phyloP scores from a whole-genome alignment of 148 eudicot genomes.

The Drosera capensis region DNA sequence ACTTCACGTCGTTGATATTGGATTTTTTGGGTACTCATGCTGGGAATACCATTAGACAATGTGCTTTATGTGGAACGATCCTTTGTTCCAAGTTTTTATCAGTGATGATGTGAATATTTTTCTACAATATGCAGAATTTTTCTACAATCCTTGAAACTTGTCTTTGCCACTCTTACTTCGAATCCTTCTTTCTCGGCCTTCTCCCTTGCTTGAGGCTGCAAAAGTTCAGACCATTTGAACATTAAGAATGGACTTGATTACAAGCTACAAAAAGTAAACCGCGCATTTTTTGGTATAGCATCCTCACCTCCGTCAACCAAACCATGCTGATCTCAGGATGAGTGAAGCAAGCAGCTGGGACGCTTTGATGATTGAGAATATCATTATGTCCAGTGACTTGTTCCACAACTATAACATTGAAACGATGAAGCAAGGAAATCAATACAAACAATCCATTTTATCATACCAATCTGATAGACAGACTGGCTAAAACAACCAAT shows the following conservation, averaged over 20 bases:
- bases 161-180: constrained; percentile 69
- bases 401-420: constrained; percentile 59
- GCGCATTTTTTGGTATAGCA: no score
- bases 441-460: no score
- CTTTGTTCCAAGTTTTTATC: no score
- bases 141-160: constrained; percentile 99
- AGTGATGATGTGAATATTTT: no score
- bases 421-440: not conserved
- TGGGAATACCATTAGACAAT: no score
- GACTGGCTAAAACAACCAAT: not conserved
- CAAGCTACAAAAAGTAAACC: no score
- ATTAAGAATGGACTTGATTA: not conserved
- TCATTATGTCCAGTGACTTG: constrained; percentile 89
- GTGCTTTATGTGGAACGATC: no score
- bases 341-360: constrained; percentile 98
- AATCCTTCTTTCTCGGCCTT: constrained; percentile 92
- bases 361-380: constrained; percentile 78
- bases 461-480: no score
- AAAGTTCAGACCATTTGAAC: not conserved
- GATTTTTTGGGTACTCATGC: no score
- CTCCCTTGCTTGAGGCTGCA: constrained; percentile 97
- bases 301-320: constrained; percentile 98
- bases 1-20: no score
- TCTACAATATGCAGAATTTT: no score
- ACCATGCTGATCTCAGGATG: constrained; percentile 99